These are phyloP conservation scores for Lathyrus sativus DNA, from an alignment of 306 rosid genomes.

Conservation along the genomic window DNA sequence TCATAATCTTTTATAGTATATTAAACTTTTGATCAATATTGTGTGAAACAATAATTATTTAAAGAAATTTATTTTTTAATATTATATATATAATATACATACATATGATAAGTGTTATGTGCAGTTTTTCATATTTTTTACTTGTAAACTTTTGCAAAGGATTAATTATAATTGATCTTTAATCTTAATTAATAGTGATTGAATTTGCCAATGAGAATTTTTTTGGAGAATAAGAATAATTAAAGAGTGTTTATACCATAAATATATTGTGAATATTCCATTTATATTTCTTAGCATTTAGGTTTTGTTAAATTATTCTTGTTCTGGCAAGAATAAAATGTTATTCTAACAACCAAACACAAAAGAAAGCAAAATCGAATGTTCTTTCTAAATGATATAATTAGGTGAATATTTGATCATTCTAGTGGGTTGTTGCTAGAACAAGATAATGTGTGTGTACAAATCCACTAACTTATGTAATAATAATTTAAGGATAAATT, in stretches of 20 bases:
- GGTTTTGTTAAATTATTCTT: conserved; percentile 33
- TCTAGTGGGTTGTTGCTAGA: conserved; percentile 23
- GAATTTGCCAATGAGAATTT: background rate
- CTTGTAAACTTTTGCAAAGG: too few species aligned
- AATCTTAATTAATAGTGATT: background rate
- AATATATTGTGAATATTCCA: background rate
- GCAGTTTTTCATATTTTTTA: too few species aligned
- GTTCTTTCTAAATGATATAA: conserved; percentile 19
- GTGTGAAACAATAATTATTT: too few species aligned
- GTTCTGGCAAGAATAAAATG: background rate
- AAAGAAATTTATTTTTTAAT: too few species aligned
- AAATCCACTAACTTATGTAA: conserved; percentile 7
- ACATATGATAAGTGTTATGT: too few species aligned
- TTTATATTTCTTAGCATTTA: conserved; percentile 13
- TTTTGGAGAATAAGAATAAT: background rate
- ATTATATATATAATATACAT: too few species aligned
- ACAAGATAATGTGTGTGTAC: background rate
- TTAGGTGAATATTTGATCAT: conserved; percentile 21
- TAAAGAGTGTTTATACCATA: background rate
- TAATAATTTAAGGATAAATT: background rate
- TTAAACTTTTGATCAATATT: too few species aligned
- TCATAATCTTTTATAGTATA: background rate
- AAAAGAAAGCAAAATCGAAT: conserved; percentile 13
- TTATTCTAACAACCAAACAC: conserved; percentile 8
- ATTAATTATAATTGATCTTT: background rate